Conservation (phyloP, 129 eudicot species). For the Lactuca saligna region DNA sequence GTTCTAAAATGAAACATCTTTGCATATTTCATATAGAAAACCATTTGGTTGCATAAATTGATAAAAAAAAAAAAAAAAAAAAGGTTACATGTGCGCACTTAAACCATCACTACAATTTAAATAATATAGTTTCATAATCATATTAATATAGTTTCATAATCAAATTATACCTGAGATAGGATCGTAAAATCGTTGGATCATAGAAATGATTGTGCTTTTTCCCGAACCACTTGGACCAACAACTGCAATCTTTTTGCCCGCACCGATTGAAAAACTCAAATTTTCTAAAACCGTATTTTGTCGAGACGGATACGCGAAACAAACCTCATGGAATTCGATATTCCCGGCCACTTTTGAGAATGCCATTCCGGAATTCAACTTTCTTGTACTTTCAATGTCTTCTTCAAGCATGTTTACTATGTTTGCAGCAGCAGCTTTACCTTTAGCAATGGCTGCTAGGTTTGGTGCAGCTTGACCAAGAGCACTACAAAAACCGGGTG, state of each 20-base stretch:
- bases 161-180: slow-evolving; percentile 57
- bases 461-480: slow-evolving; percentile 89
- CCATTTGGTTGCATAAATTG: background rate
- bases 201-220: slow-evolving; percentile 65
- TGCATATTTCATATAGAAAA: background rate
- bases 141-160: no score
- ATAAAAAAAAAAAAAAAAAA: no score
- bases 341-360: slow-evolving; percentile 47
- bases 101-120: no score
- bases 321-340: slow-evolving; percentile 57
- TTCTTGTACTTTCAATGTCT: slow-evolving; percentile 34
- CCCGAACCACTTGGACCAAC: slow-evolving; percentile 93
- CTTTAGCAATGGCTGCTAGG: slow-evolving; percentile 74
- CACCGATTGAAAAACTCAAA: slow-evolving; percentile 55
- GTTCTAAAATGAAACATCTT: background rate
- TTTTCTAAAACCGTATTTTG: slow-evolving; percentile 54
- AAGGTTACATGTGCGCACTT: background rate
- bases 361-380: slow-evolving; percentile 41
- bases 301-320: slow-evolving; percentile 70
- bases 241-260: slow-evolving; percentile 56
- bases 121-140: no score
- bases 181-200: slow-evolving; percentile 67
- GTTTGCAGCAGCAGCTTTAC: slow-evolving; percentile 60
- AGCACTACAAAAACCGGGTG: slow-evolving; percentile 45
- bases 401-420: slow-evolving; percentile 55